Conservation (phyloP, 768 basidiomycete genomes). For the Rubroboletus satanas region DNA sequence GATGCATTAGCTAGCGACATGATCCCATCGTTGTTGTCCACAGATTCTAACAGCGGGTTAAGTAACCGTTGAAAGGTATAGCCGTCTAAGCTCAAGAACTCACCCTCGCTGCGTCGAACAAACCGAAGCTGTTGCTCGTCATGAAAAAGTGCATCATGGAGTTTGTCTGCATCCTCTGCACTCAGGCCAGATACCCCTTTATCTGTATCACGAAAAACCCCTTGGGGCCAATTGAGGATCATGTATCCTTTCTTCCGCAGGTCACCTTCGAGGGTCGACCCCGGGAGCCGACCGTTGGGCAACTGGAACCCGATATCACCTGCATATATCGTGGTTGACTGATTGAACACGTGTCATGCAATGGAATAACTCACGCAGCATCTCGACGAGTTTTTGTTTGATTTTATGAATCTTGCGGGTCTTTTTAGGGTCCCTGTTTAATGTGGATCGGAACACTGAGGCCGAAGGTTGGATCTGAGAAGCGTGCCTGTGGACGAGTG, state of each 20-base stretch:
- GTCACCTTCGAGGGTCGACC: constrained; percentile 13
- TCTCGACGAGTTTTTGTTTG: not conserved
- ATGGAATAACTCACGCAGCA: constrained; percentile 7
- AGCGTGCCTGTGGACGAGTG: not conserved
- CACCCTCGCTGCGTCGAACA: not conserved
- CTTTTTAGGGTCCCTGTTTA: not conserved
- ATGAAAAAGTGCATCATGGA: constrained; percentile 4
- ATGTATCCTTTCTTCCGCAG: not conserved
- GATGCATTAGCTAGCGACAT: no score
- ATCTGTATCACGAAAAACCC: not conserved
- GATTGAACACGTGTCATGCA: fast-evolving
- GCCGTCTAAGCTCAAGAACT: not conserved
- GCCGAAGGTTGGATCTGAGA: not conserved
- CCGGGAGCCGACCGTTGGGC: constrained; percentile 1
- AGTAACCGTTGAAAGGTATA: not conserved
- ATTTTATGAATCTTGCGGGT: constrained; percentile 2
- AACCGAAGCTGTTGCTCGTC: not conserved
- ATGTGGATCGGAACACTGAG: not conserved
- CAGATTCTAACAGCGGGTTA: not conserved
- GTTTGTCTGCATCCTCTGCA: constrained; percentile 6
- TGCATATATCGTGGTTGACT: not conserved
- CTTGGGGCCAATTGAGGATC: constrained; percentile 7
- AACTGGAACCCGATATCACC: constrained; percentile 7
- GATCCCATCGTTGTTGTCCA: not conserved
- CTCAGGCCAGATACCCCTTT: not conserved